Conservation (phyloP, 768 basidiomycete genomes). For the Coprinopsis marcescibilis region DNA sequence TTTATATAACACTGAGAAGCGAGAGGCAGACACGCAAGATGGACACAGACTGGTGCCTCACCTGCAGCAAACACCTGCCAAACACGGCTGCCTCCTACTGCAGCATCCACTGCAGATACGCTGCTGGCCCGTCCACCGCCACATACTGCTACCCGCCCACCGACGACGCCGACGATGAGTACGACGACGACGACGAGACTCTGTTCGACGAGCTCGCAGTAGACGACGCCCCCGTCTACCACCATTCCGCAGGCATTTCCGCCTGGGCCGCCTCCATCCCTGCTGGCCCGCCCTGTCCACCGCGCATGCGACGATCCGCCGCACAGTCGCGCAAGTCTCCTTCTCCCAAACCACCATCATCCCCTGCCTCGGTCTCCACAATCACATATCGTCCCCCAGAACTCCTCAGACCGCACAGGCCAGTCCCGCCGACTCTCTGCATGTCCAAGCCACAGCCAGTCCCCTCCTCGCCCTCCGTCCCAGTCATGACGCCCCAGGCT, state of each 20-base stretch:
- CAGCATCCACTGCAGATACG: slow-evolving; percentile 36
- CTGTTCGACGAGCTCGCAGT: slow-evolving; percentile 18
- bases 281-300: slow-evolving; percentile 22
- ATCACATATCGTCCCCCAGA: slow-evolving; percentile 27
- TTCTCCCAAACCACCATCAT: not conserved
- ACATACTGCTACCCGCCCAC: slow-evolving; percentile 1
- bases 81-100: slow-evolving; percentile 44
- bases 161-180: slow-evolving; percentile 8
- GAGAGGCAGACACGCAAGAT: slow-evolving; percentile 32
- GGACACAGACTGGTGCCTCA: slow-evolving; percentile 70
- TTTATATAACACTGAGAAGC: no score
- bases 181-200: slow-evolving; percentile 21
- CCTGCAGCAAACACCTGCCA: slow-evolving; percentile 50
- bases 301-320: not conserved
- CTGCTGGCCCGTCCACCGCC: slow-evolving; percentile 23
- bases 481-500: slow-evolving; percentile 28
- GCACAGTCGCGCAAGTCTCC: slow-evolving; percentile 1
- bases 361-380: slow-evolving; percentile 18
- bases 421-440: slow-evolving; percentile 45
- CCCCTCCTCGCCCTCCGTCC: slow-evolving; percentile 23
- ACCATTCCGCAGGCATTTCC: slow-evolving; percentile 15
- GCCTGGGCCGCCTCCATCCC: slow-evolving; percentile 42
- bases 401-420: slow-evolving; percentile 35
- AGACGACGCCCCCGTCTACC: slow-evolving; percentile 23
- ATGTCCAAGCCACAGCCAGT: slow-evolving; percentile 36